Percentiles rank a stretch among this genome's conserved stretches.
phyloP scores from a whole-genome alignment of 129 eudicot genomes.

The Saussurea involucrata region DNA sequence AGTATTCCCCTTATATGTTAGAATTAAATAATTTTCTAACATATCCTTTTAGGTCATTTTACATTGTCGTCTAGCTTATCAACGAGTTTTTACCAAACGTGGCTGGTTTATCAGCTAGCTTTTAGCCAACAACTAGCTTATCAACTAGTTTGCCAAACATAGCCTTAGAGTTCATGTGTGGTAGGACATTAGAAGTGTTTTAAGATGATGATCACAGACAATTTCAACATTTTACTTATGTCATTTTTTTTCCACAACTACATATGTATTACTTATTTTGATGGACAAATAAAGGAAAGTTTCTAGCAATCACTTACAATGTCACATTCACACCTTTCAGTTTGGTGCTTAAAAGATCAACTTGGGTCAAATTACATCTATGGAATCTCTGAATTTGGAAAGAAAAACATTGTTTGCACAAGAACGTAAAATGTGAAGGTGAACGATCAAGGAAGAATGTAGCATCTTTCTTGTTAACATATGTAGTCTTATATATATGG shows the following conservation, averaged over 20 bases:
- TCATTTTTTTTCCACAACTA: background rate
- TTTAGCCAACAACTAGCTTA: no score
- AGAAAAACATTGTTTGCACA: background rate
- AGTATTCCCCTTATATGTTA: background rate
- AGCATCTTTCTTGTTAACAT: background rate
- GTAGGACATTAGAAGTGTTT: background rate
- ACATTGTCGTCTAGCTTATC: no score
- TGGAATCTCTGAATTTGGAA: background rate
- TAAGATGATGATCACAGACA: background rate
- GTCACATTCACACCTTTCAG: background rate
- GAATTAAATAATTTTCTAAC: no score
- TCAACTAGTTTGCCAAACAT: background rate
- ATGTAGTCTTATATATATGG: background rate
- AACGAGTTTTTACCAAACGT: no score
- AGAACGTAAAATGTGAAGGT: background rate
- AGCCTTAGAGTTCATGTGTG: background rate
- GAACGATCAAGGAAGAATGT: background rate
- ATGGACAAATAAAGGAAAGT: background rate
- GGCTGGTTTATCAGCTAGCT: no score
- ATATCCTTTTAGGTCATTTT: no score
- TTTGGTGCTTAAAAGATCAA: background rate
- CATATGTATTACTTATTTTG: background rate
- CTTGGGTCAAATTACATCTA: background rate
- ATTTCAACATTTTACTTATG: background rate
- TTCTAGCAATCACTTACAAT: background rate